Evolutionary conservation across 2,329 filamentous ascomycete genomes (phyloP), one percentile per base, ranked within the genome.

Genomic region (Bipolaris oryzae): DNA sequence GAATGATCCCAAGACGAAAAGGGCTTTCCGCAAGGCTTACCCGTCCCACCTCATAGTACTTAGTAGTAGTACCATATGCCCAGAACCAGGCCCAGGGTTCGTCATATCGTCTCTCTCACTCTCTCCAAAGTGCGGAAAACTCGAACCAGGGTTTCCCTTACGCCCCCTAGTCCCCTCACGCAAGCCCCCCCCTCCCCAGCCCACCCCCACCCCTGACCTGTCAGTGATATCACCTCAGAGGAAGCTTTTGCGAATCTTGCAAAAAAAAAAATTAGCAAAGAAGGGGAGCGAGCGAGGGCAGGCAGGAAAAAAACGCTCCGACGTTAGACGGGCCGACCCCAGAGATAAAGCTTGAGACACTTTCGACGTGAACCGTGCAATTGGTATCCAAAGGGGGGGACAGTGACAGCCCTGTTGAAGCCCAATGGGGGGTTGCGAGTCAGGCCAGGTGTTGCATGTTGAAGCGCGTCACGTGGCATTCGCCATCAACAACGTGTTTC

Each of bases 301-400:
- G 23, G 13, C 10, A 16, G n/a, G 16, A 21, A 45, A 45, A 48
- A 48, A 57, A 57, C 54, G 54, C 50, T 53, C 54, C 50, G 54
- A 49, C 54, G 44, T 38, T 49, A 38, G 43, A 57, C 54, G 54
- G 54, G 54, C 54, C 54, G 54, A 57, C 50, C 54, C 50, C 54
- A 57, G 54, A 53, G 50, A 57, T 53, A 35, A 53, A 53, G 50
- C 54, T 47, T 48, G 44, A 53, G 54, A 43, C 37, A 44, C 23
- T 48, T 39, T 53, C 31, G 39, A 39, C 54, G 38, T 52, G 44
- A 53, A 57, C 52, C 44, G 54, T 53, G 38, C 46, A 45, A 57
- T 45, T 44, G 50, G 54, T 57, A 50, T 50, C 53, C 43, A 53
- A 33, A 45, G 42, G 42, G 42, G 48, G 38, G 45, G 18, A 33